These are phyloP conservation scores for Akanthomyces lecanii DNA, from an alignment of 2,329 filamentous ascomycete genomes.

Conservation along the genomic window DNA sequence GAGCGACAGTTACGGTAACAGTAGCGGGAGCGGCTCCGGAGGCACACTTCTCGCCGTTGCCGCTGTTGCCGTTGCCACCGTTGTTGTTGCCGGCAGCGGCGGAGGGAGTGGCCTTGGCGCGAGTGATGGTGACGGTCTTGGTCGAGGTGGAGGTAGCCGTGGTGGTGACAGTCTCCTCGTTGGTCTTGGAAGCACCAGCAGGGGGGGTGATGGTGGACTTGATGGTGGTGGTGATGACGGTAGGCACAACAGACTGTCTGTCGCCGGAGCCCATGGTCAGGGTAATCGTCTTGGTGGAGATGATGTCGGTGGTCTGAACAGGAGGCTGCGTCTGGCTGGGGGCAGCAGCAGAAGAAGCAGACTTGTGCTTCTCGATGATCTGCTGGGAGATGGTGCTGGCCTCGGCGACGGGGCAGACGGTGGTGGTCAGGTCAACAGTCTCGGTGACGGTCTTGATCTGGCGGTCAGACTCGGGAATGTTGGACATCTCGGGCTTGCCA, in stretches of 20 bases:
- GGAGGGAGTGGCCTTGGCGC: slow-evolving; percentile 23
- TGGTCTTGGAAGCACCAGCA: slow-evolving; percentile 18
- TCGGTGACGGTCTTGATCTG: slow-evolving; percentile 34
- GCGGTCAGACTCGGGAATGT: slow-evolving; percentile 34
- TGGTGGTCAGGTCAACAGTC: slow-evolving; percentile 37
- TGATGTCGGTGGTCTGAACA: slow-evolving; percentile 25
- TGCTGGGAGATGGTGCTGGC: slow-evolving; percentile 38
- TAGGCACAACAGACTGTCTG: slow-evolving; percentile 32
- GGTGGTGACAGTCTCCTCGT: slow-evolving; percentile 33
- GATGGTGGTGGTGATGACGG: slow-evolving; percentile 41
- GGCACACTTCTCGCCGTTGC: neutral
- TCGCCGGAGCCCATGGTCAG: slow-evolving; percentile 32
- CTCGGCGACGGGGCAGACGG: slow-evolving; percentile 44
- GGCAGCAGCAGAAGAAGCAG: slow-evolving; percentile 21
- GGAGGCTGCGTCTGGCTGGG: slow-evolving; percentile 27
- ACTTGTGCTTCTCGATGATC: slow-evolving; percentile 33
- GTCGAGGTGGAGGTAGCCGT: slow-evolving; percentile 36
- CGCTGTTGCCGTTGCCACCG: neutral
- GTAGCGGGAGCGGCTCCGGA: slow-evolving; percentile 17
- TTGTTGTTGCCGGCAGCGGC: slow-evolving; percentile 16
- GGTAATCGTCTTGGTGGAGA: slow-evolving; percentile 32
- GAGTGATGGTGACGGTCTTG: slow-evolving; percentile 31
- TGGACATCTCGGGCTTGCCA: slow-evolving; percentile 30
- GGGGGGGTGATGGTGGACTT: slow-evolving; percentile 30
- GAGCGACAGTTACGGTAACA: slow-evolving; percentile 22